phyloP scores from a whole-genome alignment of 176 grass and related monocot species.

The Oryza glumipatula region DNA sequence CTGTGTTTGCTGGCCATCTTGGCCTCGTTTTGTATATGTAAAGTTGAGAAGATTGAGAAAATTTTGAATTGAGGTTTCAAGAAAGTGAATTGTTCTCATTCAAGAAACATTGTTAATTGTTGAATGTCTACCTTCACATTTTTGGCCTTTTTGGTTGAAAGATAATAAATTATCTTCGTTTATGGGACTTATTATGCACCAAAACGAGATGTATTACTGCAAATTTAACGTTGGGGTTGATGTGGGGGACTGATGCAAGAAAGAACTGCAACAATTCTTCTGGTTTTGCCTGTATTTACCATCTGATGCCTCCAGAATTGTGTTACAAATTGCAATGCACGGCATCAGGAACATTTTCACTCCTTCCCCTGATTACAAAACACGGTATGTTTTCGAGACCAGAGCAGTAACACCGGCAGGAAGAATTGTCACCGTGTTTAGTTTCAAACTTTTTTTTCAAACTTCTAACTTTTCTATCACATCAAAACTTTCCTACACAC shows the following conservation, averaged over 20 bases:
- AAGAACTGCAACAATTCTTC: neutral
- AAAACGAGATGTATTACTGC: neutral
- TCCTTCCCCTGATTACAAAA: too few relatives aligned
- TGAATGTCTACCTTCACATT: neutral
- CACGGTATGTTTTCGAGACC: too few relatives aligned
- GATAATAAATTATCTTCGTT: neutral
- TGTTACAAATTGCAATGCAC: too few relatives aligned
- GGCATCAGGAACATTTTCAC: too few relatives aligned
- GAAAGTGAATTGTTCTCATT: neutral
- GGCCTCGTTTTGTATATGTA: conserved; percentile 32
- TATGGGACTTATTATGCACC: neutral
- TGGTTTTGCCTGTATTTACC: neutral
- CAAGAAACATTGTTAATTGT: conserved; percentile 5
- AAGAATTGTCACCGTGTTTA: too few relatives aligned
- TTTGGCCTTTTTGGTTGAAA: neutral
- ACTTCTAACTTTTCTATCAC: too few relatives aligned
- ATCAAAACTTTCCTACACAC: too few relatives aligned
- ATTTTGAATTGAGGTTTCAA: neutral
- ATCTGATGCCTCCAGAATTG: neutral
- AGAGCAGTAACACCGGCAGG: too few relatives aligned
- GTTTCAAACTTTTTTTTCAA: too few relatives aligned
- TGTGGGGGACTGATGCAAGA: neutral
- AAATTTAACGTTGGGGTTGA: neutral
- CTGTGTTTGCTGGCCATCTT: conserved; percentile 38
- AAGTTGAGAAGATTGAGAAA: neutral